These are phyloP conservation scores for Fraxinus quadrangulata DNA, from an alignment of 257 asterid species.

Conservation along the genomic window DNA sequence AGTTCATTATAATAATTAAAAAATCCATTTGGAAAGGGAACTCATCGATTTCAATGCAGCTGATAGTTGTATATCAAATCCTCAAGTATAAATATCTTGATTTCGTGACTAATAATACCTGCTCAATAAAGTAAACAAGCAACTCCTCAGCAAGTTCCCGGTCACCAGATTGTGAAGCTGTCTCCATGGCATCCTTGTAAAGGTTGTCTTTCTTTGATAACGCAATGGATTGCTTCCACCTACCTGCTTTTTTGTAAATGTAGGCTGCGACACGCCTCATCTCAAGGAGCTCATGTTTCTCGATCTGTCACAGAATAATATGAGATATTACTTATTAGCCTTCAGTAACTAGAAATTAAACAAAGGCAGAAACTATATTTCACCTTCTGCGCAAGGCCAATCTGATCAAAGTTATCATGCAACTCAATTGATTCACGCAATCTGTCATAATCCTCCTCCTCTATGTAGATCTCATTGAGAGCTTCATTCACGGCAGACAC, in stretches of 20 bases:
- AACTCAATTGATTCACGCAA: conserved; percentile 92
- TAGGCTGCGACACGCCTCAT: conserved; percentile 99
- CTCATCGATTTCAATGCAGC: not conserved
- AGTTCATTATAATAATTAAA: not conserved
- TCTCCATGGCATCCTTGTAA: conserved; percentile 99
- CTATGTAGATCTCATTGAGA: conserved; percentile 90
- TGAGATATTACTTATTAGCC: conserved; percentile 11
- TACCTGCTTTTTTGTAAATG: conserved; percentile 96
- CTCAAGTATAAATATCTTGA: not conserved
- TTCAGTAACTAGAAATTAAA: conserved; percentile 12
- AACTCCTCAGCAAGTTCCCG: conserved; percentile 99
- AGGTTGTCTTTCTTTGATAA: conserved; percentile 94
- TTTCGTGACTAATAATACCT: conserved; percentile 46
- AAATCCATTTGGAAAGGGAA: not conserved
- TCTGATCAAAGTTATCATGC: conserved; percentile 94
- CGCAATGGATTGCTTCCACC: conserved; percentile 99
- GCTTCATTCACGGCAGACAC: conserved; percentile 98
- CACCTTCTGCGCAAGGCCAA: conserved; percentile 99
- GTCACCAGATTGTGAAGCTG: conserved; percentile 98
- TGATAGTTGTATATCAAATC: not conserved
- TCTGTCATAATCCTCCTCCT: conserved; percentile 97
- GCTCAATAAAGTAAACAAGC: conserved; percentile 90
- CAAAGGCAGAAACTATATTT: conserved; percentile 18
- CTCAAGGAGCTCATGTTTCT: conserved; percentile 99
- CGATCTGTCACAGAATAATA: conserved; percentile 56